These are phyloP conservation scores for Tillandsia fasciculata DNA, from an alignment of 176 grass and related monocot genomes.

Conservation along the genomic window DNA sequence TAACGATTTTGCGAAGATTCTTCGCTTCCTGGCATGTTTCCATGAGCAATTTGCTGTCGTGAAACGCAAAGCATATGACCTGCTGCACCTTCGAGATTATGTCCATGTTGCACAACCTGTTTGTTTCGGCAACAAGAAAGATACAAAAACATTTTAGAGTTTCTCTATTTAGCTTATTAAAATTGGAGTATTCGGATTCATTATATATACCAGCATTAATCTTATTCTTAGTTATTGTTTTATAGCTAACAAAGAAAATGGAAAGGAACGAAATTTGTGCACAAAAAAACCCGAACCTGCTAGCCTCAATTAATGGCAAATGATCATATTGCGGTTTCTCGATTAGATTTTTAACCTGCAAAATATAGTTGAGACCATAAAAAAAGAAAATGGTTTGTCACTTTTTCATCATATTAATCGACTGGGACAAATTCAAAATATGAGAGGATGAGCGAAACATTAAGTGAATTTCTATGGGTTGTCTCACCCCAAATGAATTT, in stretches of 20 bases:
- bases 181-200: too few relatives aligned
- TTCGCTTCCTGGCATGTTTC: constrained; percentile 95
- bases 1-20: constrained; percentile 92
- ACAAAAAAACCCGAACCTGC: constrained; percentile 48
- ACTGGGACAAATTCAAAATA: not conserved
- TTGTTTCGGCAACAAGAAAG: constrained; percentile 17
- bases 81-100: constrained; percentile 95
- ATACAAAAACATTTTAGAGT: not conserved
- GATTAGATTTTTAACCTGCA: constrained; percentile 85
- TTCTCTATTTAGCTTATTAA: not conserved
- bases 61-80: constrained; percentile 92
- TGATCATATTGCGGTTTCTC: constrained; percentile 97
- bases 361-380: constrained; percentile 11
- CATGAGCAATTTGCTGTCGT: constrained; percentile 95
- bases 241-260: not conserved
- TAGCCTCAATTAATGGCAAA: constrained; percentile 90
- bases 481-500: too few relatives aligned
- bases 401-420: not conserved
- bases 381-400: constrained; percentile 1
- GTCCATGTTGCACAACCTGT: constrained; percentile 99
- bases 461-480: too few relatives aligned
- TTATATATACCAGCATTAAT: too few relatives aligned
- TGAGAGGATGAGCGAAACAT: too few relatives aligned
- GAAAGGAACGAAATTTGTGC: not conserved
- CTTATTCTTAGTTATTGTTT: not conserved